Evolutionary conservation across 1,139 yeast species (phyloP), one percentile per base, ranked within the genome.

Genomic region (Candida buenavistaensis): DNA sequence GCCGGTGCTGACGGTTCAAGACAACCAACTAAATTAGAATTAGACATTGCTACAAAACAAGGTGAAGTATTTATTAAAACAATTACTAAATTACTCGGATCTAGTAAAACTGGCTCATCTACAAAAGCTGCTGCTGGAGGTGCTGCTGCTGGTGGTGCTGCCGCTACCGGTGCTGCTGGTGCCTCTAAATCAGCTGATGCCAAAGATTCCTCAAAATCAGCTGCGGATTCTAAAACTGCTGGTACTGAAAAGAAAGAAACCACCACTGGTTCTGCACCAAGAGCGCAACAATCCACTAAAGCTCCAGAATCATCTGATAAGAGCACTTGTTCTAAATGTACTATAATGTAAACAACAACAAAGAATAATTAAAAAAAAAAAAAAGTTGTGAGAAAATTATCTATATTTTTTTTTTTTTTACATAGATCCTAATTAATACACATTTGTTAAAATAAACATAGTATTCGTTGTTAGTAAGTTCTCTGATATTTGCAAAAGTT

Each of bases 1-100:
- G 76, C 80, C 26, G 75, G 69, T 36, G 43, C 60, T 16, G 78
- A 71, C 48, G 79, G 79, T 35, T 62, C 75, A 10, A 68, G 74
- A 61, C 58, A 54, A 40, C 69, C 75, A 16, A 41, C 62, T 33
- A 62, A 56, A 30, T 45, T 60, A 30, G 80, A 74, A 47, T 51
- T 59, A 50, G 54, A 57, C 34, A 45, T 68, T 30, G 75, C 73
- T 17, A 39, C 37, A n/a, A 42, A 42, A 28, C 79, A 74, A 50
- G 79, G 77, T 54, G 52, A 58, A 28, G 44, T 52, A 20, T 74
- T 72, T 45, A 68, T 67, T 33, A 50, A 48, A 6, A 41, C 54
- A 12, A 72, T 71, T n/a, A 30, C 45, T 23, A 64, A 62, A 43
- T 48, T 56, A 33, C 47, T 46, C 26, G 39, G 32, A n/a, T n/a